These are phyloP conservation scores for Saprolegnia diclina DNA, from an alignment of 352 stramenopile genomes.

Conservation along the genomic window DNA sequence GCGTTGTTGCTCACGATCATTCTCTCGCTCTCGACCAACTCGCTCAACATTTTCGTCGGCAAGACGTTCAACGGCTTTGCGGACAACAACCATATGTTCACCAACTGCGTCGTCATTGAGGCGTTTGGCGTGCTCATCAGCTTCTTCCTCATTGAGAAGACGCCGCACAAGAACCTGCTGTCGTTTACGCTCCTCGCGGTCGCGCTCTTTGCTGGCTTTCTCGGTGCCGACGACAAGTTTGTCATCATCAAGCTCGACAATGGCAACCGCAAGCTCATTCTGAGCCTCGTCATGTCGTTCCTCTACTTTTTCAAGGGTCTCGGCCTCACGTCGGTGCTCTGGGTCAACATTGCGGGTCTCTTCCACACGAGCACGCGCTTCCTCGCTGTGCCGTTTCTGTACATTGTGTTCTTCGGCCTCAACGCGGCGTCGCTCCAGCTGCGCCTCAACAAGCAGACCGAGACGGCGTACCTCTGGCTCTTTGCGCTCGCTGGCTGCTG, in stretches of 20 bases:
- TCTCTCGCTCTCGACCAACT: slow-evolving; percentile 52
- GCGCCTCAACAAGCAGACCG: slow-evolving; percentile 24
- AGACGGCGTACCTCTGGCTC: slow-evolving; percentile 52
- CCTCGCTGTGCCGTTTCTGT: slow-evolving; percentile 58
- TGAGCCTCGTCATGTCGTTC: slow-evolving; percentile 61
- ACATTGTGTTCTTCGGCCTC: slow-evolving; percentile 69
- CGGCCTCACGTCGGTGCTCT: slow-evolving; percentile 64
- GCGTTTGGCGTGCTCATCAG: slow-evolving; percentile 66
- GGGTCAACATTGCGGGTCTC: slow-evolving; percentile 62
- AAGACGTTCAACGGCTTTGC: slow-evolving; percentile 53
- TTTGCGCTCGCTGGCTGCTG: slow-evolving; percentile 46
- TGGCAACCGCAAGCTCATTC: slow-evolving; percentile 48
- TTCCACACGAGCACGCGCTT: slow-evolving; percentile 61
- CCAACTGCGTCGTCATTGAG: slow-evolving; percentile 66
- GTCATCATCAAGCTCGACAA: slow-evolving; percentile 44
- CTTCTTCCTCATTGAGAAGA: slow-evolving; percentile 83
- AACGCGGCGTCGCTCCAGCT: slow-evolving; percentile 36
- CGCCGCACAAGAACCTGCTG: slow-evolving; percentile 68
- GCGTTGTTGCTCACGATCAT: slow-evolving; percentile 64
- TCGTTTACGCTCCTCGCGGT: slow-evolving; percentile 62
- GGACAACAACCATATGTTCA: slow-evolving; percentile 68
- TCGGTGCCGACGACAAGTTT: slow-evolving; percentile 54
- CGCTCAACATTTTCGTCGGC: slow-evolving; percentile 72
- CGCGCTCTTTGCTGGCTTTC: slow-evolving; percentile 38
- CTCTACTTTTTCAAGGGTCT: slow-evolving; percentile 77